Conservation (phyloP, 1,284 basidiomycete species). For the Microbotryum saponariae region DNA sequence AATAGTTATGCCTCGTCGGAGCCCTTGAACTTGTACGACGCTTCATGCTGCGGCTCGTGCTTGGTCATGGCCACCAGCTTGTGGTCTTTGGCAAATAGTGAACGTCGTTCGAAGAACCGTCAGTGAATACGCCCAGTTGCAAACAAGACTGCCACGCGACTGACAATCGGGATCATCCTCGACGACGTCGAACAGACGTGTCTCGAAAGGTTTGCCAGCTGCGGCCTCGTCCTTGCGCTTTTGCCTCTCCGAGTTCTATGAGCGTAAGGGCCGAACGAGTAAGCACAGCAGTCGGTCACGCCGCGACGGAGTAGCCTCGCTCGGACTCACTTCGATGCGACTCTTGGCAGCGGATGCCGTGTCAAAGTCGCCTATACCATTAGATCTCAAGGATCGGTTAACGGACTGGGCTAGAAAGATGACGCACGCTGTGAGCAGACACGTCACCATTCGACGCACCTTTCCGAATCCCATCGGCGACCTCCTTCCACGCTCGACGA, state of each 20-base stretch:
- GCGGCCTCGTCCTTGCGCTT: slow-evolving; percentile 74
- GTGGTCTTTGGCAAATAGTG: slow-evolving; percentile 15
- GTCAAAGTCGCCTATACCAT: slow-evolving; percentile 67
- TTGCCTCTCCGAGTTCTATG: slow-evolving; percentile 83
- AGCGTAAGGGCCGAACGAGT: not conserved
- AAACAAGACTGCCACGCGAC: not conserved
- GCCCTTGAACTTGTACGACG: too few species aligned
- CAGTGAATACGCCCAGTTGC: not conserved
- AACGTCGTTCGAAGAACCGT: not conserved
- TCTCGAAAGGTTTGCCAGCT: slow-evolving; percentile 58
- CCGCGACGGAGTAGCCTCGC: not conserved
- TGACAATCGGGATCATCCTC: slow-evolving; percentile 41
- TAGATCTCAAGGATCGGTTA: too few species aligned
- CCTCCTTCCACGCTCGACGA: slow-evolving; percentile 73
- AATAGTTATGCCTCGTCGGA: too few species aligned
- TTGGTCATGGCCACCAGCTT: slow-evolving; percentile 27
- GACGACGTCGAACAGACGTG: slow-evolving; percentile 39
- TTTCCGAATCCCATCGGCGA: slow-evolving; percentile 81
- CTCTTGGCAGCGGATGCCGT: slow-evolving; percentile 82
- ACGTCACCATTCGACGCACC: slow-evolving; percentile 1
- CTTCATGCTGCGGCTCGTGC: slow-evolving; percentile 13
- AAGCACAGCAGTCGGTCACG: not conserved
- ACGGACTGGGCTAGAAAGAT: not conserved
- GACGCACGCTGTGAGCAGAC: not conserved
- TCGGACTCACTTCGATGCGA: slow-evolving; percentile 67